Evolutionary conservation across 768 basidiomycete species (phyloP).

Genomic region (Pulveroboletus sp.): DNA sequence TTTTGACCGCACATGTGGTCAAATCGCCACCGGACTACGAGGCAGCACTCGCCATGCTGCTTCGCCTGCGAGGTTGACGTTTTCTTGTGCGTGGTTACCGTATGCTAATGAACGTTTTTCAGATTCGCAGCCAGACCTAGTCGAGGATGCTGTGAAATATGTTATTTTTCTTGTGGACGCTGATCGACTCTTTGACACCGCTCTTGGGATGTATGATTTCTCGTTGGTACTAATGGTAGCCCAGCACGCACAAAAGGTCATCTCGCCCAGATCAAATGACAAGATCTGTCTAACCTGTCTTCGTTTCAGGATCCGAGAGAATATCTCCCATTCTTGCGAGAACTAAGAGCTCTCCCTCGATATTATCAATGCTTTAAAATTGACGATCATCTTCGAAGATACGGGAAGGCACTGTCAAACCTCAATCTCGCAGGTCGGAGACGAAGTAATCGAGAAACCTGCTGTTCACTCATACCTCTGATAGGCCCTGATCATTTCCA

Average conservation of each 20-base stretch:
- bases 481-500: conserved; percentile 67
- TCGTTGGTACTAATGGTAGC: conserved; percentile 92
- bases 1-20: conserved; percentile 89
- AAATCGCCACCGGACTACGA: conserved; percentile 91
- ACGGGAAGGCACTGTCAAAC: conserved; percentile 69
- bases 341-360: conserved; percentile 68
- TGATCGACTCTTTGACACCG: conserved; percentile 85
- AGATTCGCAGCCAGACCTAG: conserved; percentile 57
- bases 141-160: conserved; percentile 97
- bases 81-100: background rate
- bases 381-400: conserved; percentile 83
- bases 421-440: conserved; percentile 64
- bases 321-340: conserved; percentile 94
- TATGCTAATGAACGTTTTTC: background rate
- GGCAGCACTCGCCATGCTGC: conserved; percentile 68
- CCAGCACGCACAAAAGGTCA: conserved; percentile 93
- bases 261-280: background rate
- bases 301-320: conserved; percentile 84
- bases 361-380: conserved; percentile 87
- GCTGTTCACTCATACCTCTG: conserved; percentile 2
- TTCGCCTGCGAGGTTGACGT: conserved; percentile 67
- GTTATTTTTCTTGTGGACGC: conserved; percentile 97
- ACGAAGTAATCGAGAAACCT: conserved; percentile 1
- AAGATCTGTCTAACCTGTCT: conserved; percentile 3
- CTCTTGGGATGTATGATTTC: conserved; percentile 99